Base-by-base conservation (phyloP, 768 basidiomycete genomes). In the Fistulinella prunicolor region DNA sequence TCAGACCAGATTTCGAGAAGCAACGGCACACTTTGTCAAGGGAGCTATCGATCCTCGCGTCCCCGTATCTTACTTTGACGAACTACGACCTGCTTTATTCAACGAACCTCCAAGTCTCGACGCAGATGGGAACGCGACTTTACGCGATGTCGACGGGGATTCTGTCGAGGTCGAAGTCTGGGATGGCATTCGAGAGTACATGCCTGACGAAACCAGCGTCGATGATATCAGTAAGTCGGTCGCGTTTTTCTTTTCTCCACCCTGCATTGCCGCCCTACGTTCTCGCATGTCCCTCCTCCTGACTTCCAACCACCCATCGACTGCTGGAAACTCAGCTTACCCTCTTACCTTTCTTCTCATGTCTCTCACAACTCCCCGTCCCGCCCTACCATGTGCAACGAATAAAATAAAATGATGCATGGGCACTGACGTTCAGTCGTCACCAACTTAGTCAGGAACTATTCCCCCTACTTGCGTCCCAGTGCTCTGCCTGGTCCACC, bases 391-490 rank as follows among this genome's bases (percentile, higher is more conserved):
- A 49, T 51, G 56, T 43, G 51, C 54, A 49, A 55, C 49, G 22
- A 46, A 60, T 58, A 53, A 58, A 52, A 54, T 49, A 47, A 56
- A 53, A 54, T 53, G 35, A 55, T 50, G 49, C 26, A 45, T 75
- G 78, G 75, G 79, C 79, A 82, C 85, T 88, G 81, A 86, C 73
- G 52, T 70, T 62, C 73, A 94, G 93, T 94, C 79, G 79, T 79
- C 68, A 79, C 75, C 60, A 90, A 92, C 78, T 73, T 94, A 88
- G 89, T 91, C 76, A 79, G 81, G 75, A 93, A 94, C 63, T 94
- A 94, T 66, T 89, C 88, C 37, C 92, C 93, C 14, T 86, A 94
- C 70, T 78, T 95, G 57, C 67, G 80, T 44, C 54, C 64, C 9
- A 13, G 53, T 19, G 50, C 51, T 44, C 24, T 63, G 37, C 57